Percentiles rank a stretch among this genome's conserved stretches.
phyloP scores from a whole-genome alignment of 192 early-diverging fungal genomes.

The Linnemannia schmuckeri region DNA sequence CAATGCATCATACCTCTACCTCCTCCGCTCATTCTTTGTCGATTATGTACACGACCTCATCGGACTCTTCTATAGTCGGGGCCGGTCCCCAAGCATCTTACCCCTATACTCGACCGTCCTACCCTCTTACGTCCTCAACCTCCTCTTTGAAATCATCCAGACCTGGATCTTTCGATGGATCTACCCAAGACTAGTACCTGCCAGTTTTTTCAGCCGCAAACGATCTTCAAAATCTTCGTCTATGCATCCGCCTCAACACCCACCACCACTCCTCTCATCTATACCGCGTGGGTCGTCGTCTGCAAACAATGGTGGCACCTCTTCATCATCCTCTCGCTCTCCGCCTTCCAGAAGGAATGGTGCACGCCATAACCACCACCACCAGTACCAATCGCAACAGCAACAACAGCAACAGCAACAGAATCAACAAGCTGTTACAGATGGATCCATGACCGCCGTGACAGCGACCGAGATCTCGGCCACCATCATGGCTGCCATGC shows the following conservation, averaged over 20 bases:
- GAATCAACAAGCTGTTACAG: neutral
- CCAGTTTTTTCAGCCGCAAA: constrained; percentile 32
- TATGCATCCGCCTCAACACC: neutral
- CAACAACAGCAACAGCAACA: constrained; percentile 15
- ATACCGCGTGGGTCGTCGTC: constrained; percentile 5
- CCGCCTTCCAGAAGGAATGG: neutral
- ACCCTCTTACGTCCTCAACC: constrained; percentile 47
- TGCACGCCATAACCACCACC: neutral
- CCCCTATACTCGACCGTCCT: constrained; percentile 49
- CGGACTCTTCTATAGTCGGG: constrained; percentile 47
- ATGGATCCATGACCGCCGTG: constrained; percentile 27
- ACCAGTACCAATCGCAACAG: constrained; percentile 7
- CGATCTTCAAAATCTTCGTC: constrained; percentile 20
- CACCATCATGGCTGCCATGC: constrained; percentile 56
- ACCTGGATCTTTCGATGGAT: constrained; percentile 57
- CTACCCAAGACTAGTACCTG: constrained; percentile 42
- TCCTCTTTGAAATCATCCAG: constrained; percentile 53
- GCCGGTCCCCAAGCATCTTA: constrained; percentile 39
- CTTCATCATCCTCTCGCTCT: neutral
- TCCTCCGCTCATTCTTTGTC: constrained; percentile 36
- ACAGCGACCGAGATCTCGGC: constrained; percentile 49
- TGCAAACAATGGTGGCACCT: neutral
- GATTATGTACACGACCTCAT: constrained; percentile 53
- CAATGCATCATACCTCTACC: constrained; percentile 27
- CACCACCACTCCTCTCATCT: constrained; percentile 18